These are phyloP conservation scores for Lactarius tabidus DNA, from an alignment of 768 basidiomycete genomes.

Conservation along the genomic window DNA sequence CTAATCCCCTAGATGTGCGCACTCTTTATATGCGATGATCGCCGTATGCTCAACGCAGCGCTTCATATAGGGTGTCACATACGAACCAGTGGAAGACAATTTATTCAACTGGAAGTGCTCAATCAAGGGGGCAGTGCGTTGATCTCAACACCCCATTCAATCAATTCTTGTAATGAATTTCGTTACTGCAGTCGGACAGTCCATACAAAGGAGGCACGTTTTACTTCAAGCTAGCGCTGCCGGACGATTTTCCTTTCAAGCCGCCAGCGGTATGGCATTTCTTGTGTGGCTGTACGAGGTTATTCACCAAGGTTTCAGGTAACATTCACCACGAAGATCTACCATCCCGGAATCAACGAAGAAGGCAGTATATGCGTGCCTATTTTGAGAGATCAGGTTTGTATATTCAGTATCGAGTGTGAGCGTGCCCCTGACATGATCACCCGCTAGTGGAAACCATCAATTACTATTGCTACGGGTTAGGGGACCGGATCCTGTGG, in stretches of 20 bases:
- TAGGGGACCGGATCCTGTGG: conserved; percentile 21
- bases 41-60: conserved; percentile 9
- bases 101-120: conserved; percentile 73
- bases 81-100: conserved; percentile 66
- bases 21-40: conserved; percentile 5
- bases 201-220: conserved; percentile 84
- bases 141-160: conserved; percentile 29
- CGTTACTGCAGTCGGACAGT: conserved; percentile 53
- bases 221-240: conserved; percentile 68
- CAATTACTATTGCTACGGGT: conserved; percentile 70
- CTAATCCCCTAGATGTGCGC: conserved; percentile 61
- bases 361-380: conserved; percentile 85
- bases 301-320: conserved; percentile 45
- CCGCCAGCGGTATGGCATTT: conserved; percentile 57
- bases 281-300: not conserved
- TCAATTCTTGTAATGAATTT: conserved; percentile 12
- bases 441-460: conserved; percentile 73
- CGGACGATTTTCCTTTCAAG: conserved; percentile 83
- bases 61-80: conserved; percentile 50
- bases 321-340: conserved; percentile 80
- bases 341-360: conserved; percentile 88
- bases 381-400: conserved; percentile 76
- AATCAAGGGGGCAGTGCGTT: conserved; percentile 67
- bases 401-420: conserved; percentile 26
- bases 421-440: conserved; percentile 10